These are phyloP conservation scores for Wickerhamiella alocasiicola DNA, from an alignment of 805 yeast genomes.

Conservation along the genomic window DNA sequence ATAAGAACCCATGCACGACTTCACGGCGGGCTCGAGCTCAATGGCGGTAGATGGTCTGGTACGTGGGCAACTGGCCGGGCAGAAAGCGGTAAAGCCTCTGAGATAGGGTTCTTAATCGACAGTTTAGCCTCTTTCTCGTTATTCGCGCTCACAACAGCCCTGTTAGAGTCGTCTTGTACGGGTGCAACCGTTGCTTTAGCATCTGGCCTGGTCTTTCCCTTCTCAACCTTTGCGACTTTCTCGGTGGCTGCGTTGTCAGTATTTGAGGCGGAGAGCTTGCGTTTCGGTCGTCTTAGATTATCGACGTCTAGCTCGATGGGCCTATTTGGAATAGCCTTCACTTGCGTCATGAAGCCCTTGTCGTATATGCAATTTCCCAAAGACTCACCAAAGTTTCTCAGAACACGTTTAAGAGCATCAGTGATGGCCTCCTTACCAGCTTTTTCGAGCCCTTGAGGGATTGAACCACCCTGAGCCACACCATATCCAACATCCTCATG, in stretches of 20 bases:
- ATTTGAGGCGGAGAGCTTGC: no score
- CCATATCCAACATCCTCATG: constrained; percentile 65
- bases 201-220: not conserved
- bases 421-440: constrained; percentile 71
- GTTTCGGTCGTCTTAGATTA: not conserved
- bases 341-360: constrained; percentile 36
- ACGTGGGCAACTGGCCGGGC: no score
- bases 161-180: no score
- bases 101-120: no score
- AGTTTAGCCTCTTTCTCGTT: no score
- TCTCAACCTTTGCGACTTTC: not conserved
- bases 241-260: no score
- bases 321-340: constrained; percentile 30
- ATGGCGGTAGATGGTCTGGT: no score
- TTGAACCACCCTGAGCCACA: constrained; percentile 32
- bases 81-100: no score
- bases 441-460: constrained; percentile 56
- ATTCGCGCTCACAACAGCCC: no score
- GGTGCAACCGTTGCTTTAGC: no score
- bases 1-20: no score
- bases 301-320: constrained; percentile 16
- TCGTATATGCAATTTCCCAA: constrained; percentile 51
- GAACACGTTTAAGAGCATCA: constrained; percentile 56
- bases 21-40: no score
- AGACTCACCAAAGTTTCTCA: constrained; percentile 57